Evolutionary conservation across 768 basidiomycete genomes (phyloP).

Genomic region (Macrolepiota albuminosa): DNA sequence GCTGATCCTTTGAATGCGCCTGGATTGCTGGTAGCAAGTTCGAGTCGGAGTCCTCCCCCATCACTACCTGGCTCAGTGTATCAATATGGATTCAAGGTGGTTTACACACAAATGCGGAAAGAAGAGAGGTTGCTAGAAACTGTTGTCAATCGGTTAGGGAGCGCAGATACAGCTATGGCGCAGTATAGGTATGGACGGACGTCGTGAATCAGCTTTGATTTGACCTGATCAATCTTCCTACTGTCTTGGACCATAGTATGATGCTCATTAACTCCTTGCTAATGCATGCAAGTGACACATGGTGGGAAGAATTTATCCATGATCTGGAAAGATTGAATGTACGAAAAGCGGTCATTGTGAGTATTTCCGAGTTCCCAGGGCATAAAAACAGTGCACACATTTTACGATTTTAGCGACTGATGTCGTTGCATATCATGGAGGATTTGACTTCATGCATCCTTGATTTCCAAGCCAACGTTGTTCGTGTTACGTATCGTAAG

Average conservation of each 20-base stretch:
- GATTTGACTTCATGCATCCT: conserved; percentile 81
- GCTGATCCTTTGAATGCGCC: conserved; percentile 72
- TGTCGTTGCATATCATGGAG: conserved; percentile 77
- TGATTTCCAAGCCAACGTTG: conserved; percentile 84
- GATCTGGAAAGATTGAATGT: conserved; percentile 75
- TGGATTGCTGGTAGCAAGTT: conserved; percentile 51
- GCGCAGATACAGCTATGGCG: conserved; percentile 82
- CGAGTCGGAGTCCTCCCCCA: conserved; percentile 50
- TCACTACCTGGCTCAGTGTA: conserved; percentile 69
- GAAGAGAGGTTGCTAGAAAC: conserved; percentile 70
- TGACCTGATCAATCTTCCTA: background rate
- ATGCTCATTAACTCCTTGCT: conserved; percentile 87
- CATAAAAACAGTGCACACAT: background rate
- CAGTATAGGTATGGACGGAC: conserved; percentile 59
- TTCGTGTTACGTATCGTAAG: conserved; percentile 74
- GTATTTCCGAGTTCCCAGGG: conserved; percentile 23
- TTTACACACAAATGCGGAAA: conserved; percentile 78
- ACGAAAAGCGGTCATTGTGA: conserved; percentile 75
- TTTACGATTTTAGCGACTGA: conserved; percentile 52
- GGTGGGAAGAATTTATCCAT: conserved; percentile 76
- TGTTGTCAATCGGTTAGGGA: conserved; percentile 74
- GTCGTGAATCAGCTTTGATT: background rate
- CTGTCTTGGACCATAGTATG: conserved; percentile 52
- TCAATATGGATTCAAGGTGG: conserved; percentile 77
- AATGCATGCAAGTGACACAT: conserved; percentile 68